Evolutionary conservation across 2,329 filamentous ascomycete genomes (phyloP), one percentile per base, ranked within the genome.

Genomic region (Pseudogymnoascus sp.): DNA sequence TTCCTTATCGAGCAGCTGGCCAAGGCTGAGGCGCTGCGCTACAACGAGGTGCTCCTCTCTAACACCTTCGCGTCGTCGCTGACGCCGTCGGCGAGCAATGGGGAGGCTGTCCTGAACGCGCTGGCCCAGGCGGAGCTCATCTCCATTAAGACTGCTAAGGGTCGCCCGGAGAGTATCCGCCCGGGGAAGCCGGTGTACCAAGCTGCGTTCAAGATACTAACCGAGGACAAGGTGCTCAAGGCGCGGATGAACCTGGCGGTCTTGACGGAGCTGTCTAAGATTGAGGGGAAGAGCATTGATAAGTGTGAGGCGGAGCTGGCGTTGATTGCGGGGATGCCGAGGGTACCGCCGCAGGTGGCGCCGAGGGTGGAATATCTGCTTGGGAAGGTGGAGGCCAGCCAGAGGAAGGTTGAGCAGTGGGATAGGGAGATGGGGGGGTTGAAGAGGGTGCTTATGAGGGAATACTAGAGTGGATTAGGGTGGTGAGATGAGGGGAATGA

Each of bases 111-210:
- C 0, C 81, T 99, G 11, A 89, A 91, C 65, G 86, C 86, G 0
- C 85, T 99, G 1, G 88, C 93, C 62, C 88, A 91, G 71, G 86
- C 90, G 0, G 95, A 97, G 73, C 84, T 97, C 34, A 92, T 99
- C 72, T 84, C 86, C 1, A 86, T 97, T 61, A 82, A 83, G 26
- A 85, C 85, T 3, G 78, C 81, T 60, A 88, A 89, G 54, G 93
- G 95, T 0, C 86, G 92, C 0, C 93, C 95, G 0, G 85, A 87
- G 64, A 80, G 80, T 34, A 89, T 97, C 73, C 86, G 83, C 62
- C 88, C 91, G 0, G 92, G 92, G 21, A 91, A 90, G 71, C 93
- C 93, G 0, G 88, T 97, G 26, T 96, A 93, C 75, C 85, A 87
- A 64, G 86, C 93, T 1, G 93, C 93, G 0, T 97, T 97, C 77